Conservation (phyloP, 441 rosid species). For the Adansonia gregorii region DNA sequence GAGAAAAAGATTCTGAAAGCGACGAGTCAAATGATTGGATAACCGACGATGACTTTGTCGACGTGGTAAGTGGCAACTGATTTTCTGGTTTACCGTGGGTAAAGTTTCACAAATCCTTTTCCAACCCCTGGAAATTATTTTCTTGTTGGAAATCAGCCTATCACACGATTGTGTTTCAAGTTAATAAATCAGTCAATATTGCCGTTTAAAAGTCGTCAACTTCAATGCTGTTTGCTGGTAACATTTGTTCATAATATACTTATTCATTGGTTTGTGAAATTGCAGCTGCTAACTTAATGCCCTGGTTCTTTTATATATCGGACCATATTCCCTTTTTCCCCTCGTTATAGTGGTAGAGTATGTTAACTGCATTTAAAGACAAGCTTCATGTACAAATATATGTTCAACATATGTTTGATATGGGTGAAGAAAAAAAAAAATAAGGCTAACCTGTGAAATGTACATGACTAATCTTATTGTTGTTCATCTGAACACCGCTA, state of each 20-base stretch:
- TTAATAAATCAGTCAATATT: slow-evolving; percentile 19
- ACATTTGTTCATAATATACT: slow-evolving; percentile 25
- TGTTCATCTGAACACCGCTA: not conserved
- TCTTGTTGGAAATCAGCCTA: slow-evolving; percentile 24
- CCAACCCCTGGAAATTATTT: not conserved
- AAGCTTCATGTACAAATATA: no score
- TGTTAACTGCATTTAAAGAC: no score
- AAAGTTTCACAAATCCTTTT: slow-evolving; percentile 26
- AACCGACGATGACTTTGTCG: slow-evolving; percentile 59
- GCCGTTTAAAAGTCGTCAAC: not conserved
- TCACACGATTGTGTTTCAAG: slow-evolving; percentile 10
- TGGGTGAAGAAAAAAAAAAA: no score
- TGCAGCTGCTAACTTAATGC: not conserved
- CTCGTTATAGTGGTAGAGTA: not conserved
- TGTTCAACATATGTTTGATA: no score
- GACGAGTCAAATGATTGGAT: slow-evolving; percentile 69
- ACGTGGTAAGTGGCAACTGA: slow-evolving; percentile 36
- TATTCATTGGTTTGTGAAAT: slow-evolving; percentile 16
- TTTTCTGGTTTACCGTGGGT: slow-evolving; percentile 25
- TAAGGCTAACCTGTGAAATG: no score
- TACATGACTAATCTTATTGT: not conserved
- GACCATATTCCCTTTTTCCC: not conserved
- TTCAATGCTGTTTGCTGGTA: slow-evolving; percentile 4
- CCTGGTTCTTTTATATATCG: slow-evolving; percentile 11
- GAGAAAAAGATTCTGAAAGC: slow-evolving; percentile 60